Evolutionary conservation across 2,329 filamentous ascomycete species (phyloP), one percentile per base, ranked within the genome.

Genomic region (Microthyrium microscopicum): DNA sequence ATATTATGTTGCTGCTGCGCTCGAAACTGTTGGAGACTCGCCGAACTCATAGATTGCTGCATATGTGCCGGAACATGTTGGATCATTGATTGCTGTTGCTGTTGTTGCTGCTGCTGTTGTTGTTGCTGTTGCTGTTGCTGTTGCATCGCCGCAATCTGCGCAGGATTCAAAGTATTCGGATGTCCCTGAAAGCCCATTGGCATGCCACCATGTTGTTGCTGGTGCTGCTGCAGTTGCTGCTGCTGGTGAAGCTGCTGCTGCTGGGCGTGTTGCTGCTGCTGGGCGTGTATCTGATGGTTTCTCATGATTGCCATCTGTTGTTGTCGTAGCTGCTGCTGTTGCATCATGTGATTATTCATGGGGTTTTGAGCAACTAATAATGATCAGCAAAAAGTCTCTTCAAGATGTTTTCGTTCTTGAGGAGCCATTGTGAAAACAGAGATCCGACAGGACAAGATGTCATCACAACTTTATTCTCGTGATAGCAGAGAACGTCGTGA

Each of bases 211-310:
- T 63, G 62, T 36, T 51, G 46, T 37, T 43, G 46, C 13, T 22
- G 20, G 15, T 72, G 68, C 41, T 71, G 66, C 12, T 60, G 58
- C 54, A 72, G 59, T 38, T 70, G 51, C 40, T 73, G 67, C 32
- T 70, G 66, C 40, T 70, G 66, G 28, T 73, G 68, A 28, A 57
- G 51, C 22, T 51, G 64, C 4, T 66, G 54, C 36, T 70, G 63
- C 40, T 72, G 68, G 41, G n/a, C n/a, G n/a, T n/a, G n/a, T n/a
- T 73, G 68, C 32, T 61, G 39, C 29, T 52, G 51, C 26, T 49
- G 47, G 13, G 26, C 26, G 7, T 16, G 9, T 12, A 15, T 12
- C 15, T 32, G 30, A 12, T n/a, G 30, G 21, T 17, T 20, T 9
- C 18, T 32, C 30, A 25, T 25, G 13, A 18, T 16, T n/a, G 20